These are phyloP conservation scores for Fusarium circinatum DNA, from an alignment of 2,329 filamentous ascomycete genomes.

Conservation along the genomic window DNA sequence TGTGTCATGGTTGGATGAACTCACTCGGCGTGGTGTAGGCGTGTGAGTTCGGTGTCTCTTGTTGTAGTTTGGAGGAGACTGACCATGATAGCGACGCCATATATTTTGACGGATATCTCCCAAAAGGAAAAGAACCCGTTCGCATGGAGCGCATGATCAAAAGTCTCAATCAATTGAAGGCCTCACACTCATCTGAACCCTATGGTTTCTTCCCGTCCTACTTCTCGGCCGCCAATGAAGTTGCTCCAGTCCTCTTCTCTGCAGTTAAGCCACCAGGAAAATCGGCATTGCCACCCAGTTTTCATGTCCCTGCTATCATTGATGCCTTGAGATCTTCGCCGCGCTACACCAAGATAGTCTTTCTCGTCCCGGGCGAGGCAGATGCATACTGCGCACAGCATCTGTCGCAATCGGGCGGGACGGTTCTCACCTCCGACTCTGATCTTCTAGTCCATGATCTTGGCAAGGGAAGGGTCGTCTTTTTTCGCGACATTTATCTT, in stretches of 20 bases:
- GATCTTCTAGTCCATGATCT: constrained; percentile 83
- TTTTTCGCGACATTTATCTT: constrained; percentile 72
- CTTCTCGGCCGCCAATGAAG: constrained; percentile 29
- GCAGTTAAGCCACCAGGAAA: constrained; percentile 40
- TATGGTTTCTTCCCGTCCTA: constrained; percentile 40
- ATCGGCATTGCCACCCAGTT: constrained; percentile 65
- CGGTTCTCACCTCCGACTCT: constrained; percentile 84
- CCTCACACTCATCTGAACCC: constrained; percentile 52
- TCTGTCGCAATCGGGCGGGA: constrained; percentile 63
- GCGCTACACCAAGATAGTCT: constrained; percentile 55
- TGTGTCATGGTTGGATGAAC: constrained; percentile 69
- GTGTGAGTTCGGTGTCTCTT: constrained; percentile 62
- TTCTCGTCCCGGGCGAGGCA: constrained; percentile 84
- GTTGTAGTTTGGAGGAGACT: background rate
- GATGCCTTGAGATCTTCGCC: constrained; percentile 69
- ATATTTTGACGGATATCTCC: constrained; percentile 88
- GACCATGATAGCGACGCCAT: constrained; percentile 62
- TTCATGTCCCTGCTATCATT: constrained; percentile 81
- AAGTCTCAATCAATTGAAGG: constrained; percentile 65
- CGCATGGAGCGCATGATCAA: constrained; percentile 70
- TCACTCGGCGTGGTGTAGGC: constrained; percentile 64
- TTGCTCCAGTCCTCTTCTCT: constrained; percentile 40
- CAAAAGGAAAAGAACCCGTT: constrained; percentile 69
- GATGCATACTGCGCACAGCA: constrained; percentile 81
- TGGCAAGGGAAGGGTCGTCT: constrained; percentile 71